These are phyloP conservation scores for Termitomyces sp. DNA, from an alignment of 768 basidiomycete genomes.

Conservation along the genomic window DNA sequence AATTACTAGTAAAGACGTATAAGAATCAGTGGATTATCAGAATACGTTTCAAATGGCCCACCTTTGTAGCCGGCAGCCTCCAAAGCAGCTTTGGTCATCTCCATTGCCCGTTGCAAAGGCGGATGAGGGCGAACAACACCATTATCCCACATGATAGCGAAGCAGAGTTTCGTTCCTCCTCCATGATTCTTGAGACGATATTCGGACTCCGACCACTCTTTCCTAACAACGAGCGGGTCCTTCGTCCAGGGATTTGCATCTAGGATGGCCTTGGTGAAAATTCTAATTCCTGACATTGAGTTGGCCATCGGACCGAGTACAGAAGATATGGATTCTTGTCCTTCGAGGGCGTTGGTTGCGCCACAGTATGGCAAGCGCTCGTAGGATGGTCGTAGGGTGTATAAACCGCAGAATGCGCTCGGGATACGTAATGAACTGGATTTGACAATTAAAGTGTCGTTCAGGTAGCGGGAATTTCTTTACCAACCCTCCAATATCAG, in stretches of 20 bases:
- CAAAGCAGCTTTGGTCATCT: conserved; percentile 36
- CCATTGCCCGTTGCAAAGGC: conserved; percentile 44
- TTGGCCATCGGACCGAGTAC: conserved; percentile 54
- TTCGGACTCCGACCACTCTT: conserved; percentile 39
- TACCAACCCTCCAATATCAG: conserved; percentile 54
- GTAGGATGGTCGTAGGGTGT: conserved; percentile 53
- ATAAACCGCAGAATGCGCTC: conserved; percentile 49
- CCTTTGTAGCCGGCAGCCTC: conserved; percentile 46
- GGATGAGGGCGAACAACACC: conserved; percentile 43
- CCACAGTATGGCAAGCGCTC: conserved; percentile 50
- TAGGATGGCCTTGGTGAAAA: conserved; percentile 48
- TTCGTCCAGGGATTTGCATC: conserved; percentile 46
- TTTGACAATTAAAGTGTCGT: not conserved
- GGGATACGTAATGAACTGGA: conserved; percentile 54
- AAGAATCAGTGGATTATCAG: conserved; percentile 2
- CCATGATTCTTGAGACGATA: conserved; percentile 44
- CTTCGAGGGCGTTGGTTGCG: conserved; percentile 42
- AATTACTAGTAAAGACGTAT: conserved; percentile 41
- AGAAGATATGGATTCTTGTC: conserved; percentile 53
- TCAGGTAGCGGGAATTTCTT: not conserved
- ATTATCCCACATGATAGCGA: conserved; percentile 48
- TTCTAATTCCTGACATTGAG: conserved; percentile 42
- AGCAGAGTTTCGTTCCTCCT: conserved; percentile 35
- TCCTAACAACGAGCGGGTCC: conserved; percentile 46
- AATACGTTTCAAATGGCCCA: conserved; percentile 7